Base-by-base conservation (phyloP, 2,329 filamentous ascomycete genomes). In the Apiospora arundinis region DNA sequence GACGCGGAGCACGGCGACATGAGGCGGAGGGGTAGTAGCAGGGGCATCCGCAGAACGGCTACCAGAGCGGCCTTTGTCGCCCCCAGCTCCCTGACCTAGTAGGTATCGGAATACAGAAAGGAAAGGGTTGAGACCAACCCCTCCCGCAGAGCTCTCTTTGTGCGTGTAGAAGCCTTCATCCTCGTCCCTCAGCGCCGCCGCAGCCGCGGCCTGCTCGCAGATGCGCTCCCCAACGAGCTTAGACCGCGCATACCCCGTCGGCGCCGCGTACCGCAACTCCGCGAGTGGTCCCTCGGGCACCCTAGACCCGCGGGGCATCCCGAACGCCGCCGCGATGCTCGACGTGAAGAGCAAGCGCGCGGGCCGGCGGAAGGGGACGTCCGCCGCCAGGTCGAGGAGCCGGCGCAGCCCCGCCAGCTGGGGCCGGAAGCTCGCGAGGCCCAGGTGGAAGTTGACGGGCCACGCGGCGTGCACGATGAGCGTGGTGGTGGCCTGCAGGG, bases 371-470 rank as follows among this genome's bases (percentile, higher is more conserved):
- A 78, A 77, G 0, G 77, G 77, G 0, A 78, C 79, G 1, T 74
- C 71, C 25, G 78, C 73, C 12, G 80, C 82, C 0, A 85, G 73
- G 14, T 79, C 76, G 48, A 86, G 76, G 11, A 87, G 80, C 70
- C 83, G 83, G 14, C 79, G 78, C 21, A 84, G 76, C 4, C 83
- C 85, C 14, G 76, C 78, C 73, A 87, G 82, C 73, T 86, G 82
- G 11, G 80, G 76, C 71, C 83, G 82, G 74, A 88, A 86, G 72
- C 81, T 84, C n/a, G 79, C 75, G 0, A 85, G 80, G 0, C 81
- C 80, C 70, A 87, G 80, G 73, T 85, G 85, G 81, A 88, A 88
- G 75, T 87, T 87, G 14, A 88, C 86, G 1, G 84, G 81, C 85
- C 85, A 87, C 1, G 85, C 84, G 46, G 81, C 79, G 78, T 87